Percentiles rank a stretch among this genome's conserved stretches.
These are phyloP conservation scores for Phytophthora chlamydospora DNA, from an alignment of 352 stramenopile genomes.

Conservation along the genomic window DNA sequence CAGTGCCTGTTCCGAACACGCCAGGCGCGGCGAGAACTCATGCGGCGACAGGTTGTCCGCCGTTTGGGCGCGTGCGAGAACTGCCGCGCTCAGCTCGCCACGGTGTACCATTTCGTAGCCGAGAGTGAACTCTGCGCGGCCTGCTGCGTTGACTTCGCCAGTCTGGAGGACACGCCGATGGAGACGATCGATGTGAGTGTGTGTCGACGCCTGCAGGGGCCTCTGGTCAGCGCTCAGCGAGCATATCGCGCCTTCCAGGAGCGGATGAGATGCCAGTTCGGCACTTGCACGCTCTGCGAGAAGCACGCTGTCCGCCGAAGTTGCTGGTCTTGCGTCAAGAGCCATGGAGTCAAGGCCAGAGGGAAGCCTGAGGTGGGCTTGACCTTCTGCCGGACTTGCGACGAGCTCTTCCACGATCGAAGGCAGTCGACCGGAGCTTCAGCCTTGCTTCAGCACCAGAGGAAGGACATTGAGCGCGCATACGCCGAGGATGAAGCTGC, in stretches of 20 bases:
- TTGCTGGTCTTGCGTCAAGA: constrained; percentile 46
- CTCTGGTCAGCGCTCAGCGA: constrained; percentile 38
- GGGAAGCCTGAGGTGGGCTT: constrained; percentile 10
- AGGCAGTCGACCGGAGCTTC: constrained; percentile 14
- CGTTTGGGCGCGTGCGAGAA: constrained; percentile 46
- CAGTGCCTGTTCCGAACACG: constrained; percentile 50
- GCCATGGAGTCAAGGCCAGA: neutral
- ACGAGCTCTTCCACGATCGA: constrained; percentile 40
- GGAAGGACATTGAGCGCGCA: constrained; percentile 38
- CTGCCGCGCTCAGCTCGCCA: constrained; percentile 45
- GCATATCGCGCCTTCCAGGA: constrained; percentile 48
- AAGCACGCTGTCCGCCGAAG: constrained; percentile 41
- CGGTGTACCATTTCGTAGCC: constrained; percentile 43
- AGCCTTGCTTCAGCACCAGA: constrained; percentile 13
- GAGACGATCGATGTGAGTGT: constrained; percentile 35
- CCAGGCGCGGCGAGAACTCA: constrained; percentile 35
- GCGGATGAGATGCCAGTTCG: constrained; percentile 23
- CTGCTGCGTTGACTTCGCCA: constrained; percentile 34
- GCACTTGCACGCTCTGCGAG: constrained; percentile 51
- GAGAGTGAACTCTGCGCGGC: constrained; percentile 39
- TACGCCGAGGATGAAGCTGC: constrained; percentile 37
- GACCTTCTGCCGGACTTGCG: constrained; percentile 57
- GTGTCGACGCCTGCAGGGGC: constrained; percentile 40
- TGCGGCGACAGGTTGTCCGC: constrained; percentile 40
- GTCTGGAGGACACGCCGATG: constrained; percentile 5